These are phyloP conservation scores for Alternaria sp. DNA, from an alignment of 2,329 filamentous ascomycete species.

Conservation along the genomic window DNA sequence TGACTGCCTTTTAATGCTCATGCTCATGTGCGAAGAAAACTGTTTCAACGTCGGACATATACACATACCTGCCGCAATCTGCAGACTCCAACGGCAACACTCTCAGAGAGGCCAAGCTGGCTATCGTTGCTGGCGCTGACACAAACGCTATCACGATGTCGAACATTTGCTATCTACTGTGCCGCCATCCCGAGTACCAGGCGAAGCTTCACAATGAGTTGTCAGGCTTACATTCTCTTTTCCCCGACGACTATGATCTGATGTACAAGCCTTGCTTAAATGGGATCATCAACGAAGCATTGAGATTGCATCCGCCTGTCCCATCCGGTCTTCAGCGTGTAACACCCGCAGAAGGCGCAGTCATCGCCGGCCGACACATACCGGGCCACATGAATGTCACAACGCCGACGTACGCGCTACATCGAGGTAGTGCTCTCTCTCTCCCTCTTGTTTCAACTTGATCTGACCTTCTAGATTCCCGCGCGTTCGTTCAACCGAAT, in stretches of 20 bases:
- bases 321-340: conserved; percentile 26
- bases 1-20: no score
- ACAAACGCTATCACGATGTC: conserved; percentile 59
- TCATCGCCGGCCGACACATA: conserved; percentile 23
- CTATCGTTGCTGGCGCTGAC: conserved; percentile 52
- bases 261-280: conserved; percentile 1
- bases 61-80: conserved; percentile 18
- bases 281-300: conserved; percentile 24
- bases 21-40: conserved; percentile 12
- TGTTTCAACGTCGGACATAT: conserved; percentile 11
- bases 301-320: conserved; percentile 27
- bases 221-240: background rate
- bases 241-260: conserved; percentile 11
- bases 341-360: conserved; percentile 31
- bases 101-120: conserved; percentile 18
- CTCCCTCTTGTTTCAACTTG: background rate
- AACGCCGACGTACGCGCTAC: conserved; percentile 19
- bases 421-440: conserved; percentile 1
- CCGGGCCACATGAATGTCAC: conserved; percentile 28
- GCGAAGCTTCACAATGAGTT: conserved; percentile 17
- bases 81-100: conserved; percentile 3
- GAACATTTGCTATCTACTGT: conserved; percentile 58
- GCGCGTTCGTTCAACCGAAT: conserved; percentile 17
- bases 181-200: conserved; percentile 48
- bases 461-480: conserved; percentile 9